Evolutionary conservation across 805 yeast species (phyloP).

Genomic region (Lachancea waltii): DNA sequence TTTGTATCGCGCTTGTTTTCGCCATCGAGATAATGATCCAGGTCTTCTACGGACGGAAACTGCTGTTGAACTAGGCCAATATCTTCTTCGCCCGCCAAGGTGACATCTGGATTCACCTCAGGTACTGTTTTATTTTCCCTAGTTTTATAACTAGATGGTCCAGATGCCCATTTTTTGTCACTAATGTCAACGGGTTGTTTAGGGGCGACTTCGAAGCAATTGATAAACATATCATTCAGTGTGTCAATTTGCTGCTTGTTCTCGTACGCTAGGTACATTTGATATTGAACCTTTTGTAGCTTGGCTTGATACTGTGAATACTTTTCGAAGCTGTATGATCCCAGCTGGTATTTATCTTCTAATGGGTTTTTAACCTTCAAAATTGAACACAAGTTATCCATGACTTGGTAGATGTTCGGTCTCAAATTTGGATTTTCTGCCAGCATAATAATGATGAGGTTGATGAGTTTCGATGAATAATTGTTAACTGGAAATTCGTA

Average conservation of each 20-base stretch:
- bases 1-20: slow-evolving; percentile 1
- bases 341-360: slow-evolving; percentile 37
- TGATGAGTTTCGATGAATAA: slow-evolving; percentile 65
- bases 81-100: slow-evolving; percentile 5
- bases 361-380: slow-evolving; percentile 50
- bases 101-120: neutral
- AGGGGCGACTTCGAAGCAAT: slow-evolving; percentile 28
- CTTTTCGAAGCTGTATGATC: slow-evolving; percentile 53
- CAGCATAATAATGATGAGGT: slow-evolving; percentile 69
- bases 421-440: slow-evolving; percentile 77
- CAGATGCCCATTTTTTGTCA: too few relatives aligned
- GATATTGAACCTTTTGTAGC: slow-evolving; percentile 24
- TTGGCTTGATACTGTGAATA: slow-evolving; percentile 44
- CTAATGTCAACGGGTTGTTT: slow-evolving; percentile 24
- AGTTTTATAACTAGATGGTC: too few relatives aligned
- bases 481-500: slow-evolving; percentile 73
- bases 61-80: slow-evolving; percentile 7
- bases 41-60: slow-evolving; percentile 7
- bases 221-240: slow-evolving; percentile 23
- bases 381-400: slow-evolving; percentile 55
- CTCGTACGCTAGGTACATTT: slow-evolving; percentile 24
- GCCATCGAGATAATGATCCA: slow-evolving; percentile 2
- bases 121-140: too few relatives aligned
- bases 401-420: slow-evolving; percentile 82
- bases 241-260: slow-evolving; percentile 12